Evolutionary conservation across 2,329 filamentous ascomycete genomes (phyloP).

Genomic region (Aspergillus phoenicis): DNA sequence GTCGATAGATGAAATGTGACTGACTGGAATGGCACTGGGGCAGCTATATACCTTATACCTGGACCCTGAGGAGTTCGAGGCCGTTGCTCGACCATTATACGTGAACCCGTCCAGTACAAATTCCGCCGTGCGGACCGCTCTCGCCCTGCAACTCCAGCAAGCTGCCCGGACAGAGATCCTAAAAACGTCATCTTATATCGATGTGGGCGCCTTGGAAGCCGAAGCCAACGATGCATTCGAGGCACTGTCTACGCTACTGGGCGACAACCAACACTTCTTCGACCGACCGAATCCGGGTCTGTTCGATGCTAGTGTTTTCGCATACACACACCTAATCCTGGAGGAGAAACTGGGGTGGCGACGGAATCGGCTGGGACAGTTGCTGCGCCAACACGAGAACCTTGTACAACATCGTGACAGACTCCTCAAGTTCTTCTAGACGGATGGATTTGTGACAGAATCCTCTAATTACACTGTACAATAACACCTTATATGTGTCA

Average conservation of each 20-base stretch:
- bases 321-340: slow-evolving; percentile 81
- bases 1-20: neutral
- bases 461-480: slow-evolving; percentile 17
- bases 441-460: neutral
- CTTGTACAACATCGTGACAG: slow-evolving; percentile 67
- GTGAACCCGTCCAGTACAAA: slow-evolving; percentile 64
- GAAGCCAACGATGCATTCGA: slow-evolving; percentile 65
- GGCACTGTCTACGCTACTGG: slow-evolving; percentile 63
- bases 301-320: slow-evolving; percentile 88
- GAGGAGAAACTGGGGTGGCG: slow-evolving; percentile 66
- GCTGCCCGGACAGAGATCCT: slow-evolving; percentile 76
- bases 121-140: slow-evolving; percentile 62
- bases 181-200: slow-evolving; percentile 59
- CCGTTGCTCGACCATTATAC: slow-evolving; percentile 72
- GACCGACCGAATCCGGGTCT: slow-evolving; percentile 61
- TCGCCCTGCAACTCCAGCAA: slow-evolving; percentile 67
- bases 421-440: slow-evolving; percentile 57
- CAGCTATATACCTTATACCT: slow-evolving; percentile 83
- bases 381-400: slow-evolving; percentile 60
- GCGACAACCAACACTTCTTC: slow-evolving; percentile 64
- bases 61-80: slow-evolving; percentile 62
- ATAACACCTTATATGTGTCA: slow-evolving; percentile 10
- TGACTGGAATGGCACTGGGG: slow-evolving; percentile 6
- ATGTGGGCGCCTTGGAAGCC: slow-evolving; percentile 59
- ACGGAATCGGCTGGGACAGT: slow-evolving; percentile 61